These are phyloP conservation scores for Coleophoma eucalyptorum DNA, from an alignment of 2,329 filamentous ascomycete genomes.

Conservation along the genomic window DNA sequence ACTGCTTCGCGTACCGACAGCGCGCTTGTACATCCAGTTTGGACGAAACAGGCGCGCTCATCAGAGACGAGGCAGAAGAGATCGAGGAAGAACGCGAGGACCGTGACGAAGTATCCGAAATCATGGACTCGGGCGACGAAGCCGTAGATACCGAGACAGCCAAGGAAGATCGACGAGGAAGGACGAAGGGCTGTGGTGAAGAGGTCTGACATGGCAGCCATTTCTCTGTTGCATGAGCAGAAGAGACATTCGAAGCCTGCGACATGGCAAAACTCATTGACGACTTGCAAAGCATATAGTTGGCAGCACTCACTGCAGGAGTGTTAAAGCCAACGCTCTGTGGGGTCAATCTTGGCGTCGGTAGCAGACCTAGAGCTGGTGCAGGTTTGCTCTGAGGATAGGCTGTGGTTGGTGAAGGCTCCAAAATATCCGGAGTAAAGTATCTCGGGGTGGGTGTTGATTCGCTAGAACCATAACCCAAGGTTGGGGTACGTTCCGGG, in stretches of 20 bases:
- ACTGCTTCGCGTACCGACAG: conserved; percentile 57
- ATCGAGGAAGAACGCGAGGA: conserved; percentile 63
- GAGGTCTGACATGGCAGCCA: conserved; percentile 44
- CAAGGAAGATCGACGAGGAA: conserved; percentile 56
- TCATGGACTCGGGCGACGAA: conserved; percentile 65
- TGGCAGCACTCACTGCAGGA: conserved; percentile 54
- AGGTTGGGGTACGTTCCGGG: conserved; percentile 29
- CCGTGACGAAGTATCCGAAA: conserved; percentile 53
- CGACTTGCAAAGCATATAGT: conserved; percentile 45
- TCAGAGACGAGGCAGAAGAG: conserved; percentile 58
- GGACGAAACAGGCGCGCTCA: conserved; percentile 52
- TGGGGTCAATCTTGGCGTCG: conserved; percentile 56
- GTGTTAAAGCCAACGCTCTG: conserved; percentile 53
- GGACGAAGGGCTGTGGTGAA: conserved; percentile 48
- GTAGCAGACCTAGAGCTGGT: conserved; percentile 51
- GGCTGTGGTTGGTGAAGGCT: conserved; percentile 40
- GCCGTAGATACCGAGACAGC: conserved; percentile 59
- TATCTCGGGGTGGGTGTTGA: conserved; percentile 38
- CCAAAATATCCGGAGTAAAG: conserved; percentile 42
- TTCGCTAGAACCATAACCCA: conserved; percentile 35
- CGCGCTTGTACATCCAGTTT: conserved; percentile 60
- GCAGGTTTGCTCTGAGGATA: conserved; percentile 44
- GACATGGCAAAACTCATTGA: conserved; percentile 60
- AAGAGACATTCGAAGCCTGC: conserved; percentile 43
- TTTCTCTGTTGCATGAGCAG: conserved; percentile 48